Evolutionary conservation across 495 filamentous ascomycete genomes (phyloP), one percentile per base, ranked within the genome.

Genomic region (Hypomontagnella submonticulosa): DNA sequence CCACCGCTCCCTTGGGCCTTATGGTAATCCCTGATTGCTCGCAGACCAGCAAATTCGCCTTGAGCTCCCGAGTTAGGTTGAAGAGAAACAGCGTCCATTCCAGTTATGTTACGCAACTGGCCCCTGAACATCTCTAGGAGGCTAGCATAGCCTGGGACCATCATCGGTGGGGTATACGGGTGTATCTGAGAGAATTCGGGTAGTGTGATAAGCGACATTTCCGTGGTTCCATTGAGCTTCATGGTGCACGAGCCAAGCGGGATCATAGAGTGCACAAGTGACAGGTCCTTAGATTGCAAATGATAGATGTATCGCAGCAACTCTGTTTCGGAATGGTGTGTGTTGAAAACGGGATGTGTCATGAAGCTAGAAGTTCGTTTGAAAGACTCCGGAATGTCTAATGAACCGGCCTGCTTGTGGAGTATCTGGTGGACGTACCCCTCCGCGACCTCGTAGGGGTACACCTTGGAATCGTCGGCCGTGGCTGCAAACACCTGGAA

Each of bases 191-290:
- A 85, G 76, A 97, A 94, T 69, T 93, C 89, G 9, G 89, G 89
- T 82, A 88, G 91, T 1, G 92, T 93, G 56, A 97, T 81, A 15
- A 95, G 91, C 8, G 91, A 85, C 91, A 96, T 98, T 75, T 98
- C 94, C 12, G 91, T 90, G 32, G 94, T 96, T 57, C 91, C 92
- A 72, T 99, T 99, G 41, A 99, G 88, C 83, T 99, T 99, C 95
- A 99, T 99, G 18, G 95, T 99, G 82, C 95, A 99, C 13, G 96
- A 98, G 23, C 95, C 95, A n/a, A 99, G 86, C 5, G 95, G 93
- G 64, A 99, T 99, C 95, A 99, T 99, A 9, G 96, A 98, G 80
- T 98, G 96, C 5, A 90, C 90, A 37, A 98, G 82, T 13, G 96
- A 98, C 4, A 99, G 81, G 75, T 99, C 95, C 76, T 97, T 97